Percentiles rank a stretch among this genome's conserved stretches.
phyloP scores from a whole-genome alignment of 139 green algal species.

The Chlamydomonas applanata region DNA sequence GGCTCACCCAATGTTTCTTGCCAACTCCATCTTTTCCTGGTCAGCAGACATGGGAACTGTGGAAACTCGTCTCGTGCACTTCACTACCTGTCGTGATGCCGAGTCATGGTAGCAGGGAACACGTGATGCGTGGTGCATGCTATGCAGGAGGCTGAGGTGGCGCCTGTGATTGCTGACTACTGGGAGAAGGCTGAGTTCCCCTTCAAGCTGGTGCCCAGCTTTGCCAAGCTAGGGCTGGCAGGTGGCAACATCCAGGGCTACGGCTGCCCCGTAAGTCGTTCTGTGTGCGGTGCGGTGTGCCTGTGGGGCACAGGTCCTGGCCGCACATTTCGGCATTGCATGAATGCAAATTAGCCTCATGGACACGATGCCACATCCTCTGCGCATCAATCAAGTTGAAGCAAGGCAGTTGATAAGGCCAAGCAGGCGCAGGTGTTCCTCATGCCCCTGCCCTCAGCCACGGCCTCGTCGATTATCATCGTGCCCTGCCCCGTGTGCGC shows the following conservation, averaged over 20 bases:
- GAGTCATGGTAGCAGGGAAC: too few relatives aligned
- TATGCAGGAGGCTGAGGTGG: conserved; percentile 78
- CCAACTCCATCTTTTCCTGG: not conserved
- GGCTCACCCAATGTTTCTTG: not conserved
- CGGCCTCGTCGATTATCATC: too few relatives aligned
- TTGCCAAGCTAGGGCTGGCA: conserved; percentile 73
- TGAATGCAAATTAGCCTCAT: not conserved
- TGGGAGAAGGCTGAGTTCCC: conserved; percentile 93
- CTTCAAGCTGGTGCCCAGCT: conserved; percentile 69
- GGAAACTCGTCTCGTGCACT: too few relatives aligned
- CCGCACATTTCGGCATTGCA: too few relatives aligned
- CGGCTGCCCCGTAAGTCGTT: conserved; percentile 68
- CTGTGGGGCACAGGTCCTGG: too few relatives aligned
- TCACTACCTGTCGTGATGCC: too few relatives aligned
- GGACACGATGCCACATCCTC: not conserved
- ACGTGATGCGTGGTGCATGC: not conserved
- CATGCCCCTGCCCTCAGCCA: too few relatives aligned
- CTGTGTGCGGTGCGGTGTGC: not conserved
- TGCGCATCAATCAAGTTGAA: too few relatives aligned
- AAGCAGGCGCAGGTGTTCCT: too few relatives aligned
- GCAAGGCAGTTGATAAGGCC: too few relatives aligned
- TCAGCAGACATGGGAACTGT: too few relatives aligned
- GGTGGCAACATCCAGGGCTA: conserved; percentile 77
- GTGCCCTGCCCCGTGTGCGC: too few relatives aligned
- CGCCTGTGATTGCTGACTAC: conserved; percentile 81